Conservation (phyloP, 1,139 yeast species). For the Yamadazyma dushanensis region DNA sequence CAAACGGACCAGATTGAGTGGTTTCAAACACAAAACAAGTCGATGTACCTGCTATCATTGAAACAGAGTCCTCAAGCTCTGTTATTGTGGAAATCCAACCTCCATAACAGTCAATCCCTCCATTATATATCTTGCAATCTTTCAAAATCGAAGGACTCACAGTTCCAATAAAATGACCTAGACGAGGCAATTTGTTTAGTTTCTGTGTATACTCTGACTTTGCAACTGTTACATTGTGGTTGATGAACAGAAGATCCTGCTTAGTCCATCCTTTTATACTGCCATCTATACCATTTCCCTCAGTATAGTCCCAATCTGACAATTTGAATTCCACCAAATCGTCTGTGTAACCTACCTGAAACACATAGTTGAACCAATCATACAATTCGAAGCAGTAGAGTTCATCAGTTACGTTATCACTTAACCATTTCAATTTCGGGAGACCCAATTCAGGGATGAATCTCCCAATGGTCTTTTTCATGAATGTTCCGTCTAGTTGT, state of each 20-base stretch:
- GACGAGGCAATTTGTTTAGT: slow-evolving; percentile 10
- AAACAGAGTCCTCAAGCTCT: slow-evolving; percentile 23
- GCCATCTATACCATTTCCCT: slow-evolving; percentile 47
- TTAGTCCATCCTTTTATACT: slow-evolving; percentile 56
- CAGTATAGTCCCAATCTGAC: slow-evolving; percentile 8
- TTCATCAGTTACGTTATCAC: slow-evolving; percentile 19
- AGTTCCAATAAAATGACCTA: slow-evolving; percentile 24
- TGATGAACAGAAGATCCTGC: slow-evolving; percentile 22
- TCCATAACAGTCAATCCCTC: slow-evolving; percentile 59
- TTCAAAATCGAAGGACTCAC: slow-evolving; percentile 9
- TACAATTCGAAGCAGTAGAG: slow-evolving; percentile 52
- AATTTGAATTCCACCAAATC: slow-evolving; percentile 12
- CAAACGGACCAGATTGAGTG: slow-evolving; percentile 19
- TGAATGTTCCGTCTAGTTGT: slow-evolving; percentile 14
- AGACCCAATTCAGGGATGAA: slow-evolving; percentile 59
- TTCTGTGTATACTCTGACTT: slow-evolving; percentile 10
- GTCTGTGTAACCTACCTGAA: slow-evolving; percentile 27
- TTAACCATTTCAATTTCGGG: slow-evolving; percentile 48
- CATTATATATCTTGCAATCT: slow-evolving; percentile 33
- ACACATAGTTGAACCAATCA: slow-evolving; percentile 45
- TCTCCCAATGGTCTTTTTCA: slow-evolving; percentile 41
- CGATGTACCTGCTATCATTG: slow-evolving; percentile 63
- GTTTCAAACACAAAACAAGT: slow-evolving; percentile 50
- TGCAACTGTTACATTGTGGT: slow-evolving; percentile 20
- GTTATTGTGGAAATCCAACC: slow-evolving; percentile 46